Base-by-base conservation (phyloP, 2,329 filamentous ascomycete genomes). In the Geosmithia putterillii region DNA sequence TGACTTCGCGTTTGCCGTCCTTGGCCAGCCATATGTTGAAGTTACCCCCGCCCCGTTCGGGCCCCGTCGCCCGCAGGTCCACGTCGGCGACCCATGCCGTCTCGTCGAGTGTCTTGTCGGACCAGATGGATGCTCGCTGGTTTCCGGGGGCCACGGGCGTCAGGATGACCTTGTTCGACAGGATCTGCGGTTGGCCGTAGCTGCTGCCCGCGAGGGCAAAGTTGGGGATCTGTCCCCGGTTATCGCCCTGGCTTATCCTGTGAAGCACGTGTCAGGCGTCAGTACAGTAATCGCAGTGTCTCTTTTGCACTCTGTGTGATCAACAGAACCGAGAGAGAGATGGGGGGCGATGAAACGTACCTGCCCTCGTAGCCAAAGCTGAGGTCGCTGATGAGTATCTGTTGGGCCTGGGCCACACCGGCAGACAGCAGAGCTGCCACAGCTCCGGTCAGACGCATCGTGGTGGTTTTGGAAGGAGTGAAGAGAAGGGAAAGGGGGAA, bases 11-110 rank as follows among this genome's bases (percentile, higher is more conserved):
- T 51, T 76, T 66, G 25, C 84, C 83, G 47, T 85, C 74, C 52
- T 78, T 80, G 42, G 77, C 81, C 56, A 94, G 86, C 92, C 92
- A 98, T 54, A 98, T 73, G 63, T 96, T 90, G 52, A 98, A 69
- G 64, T 94, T 95, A 41, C 92, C 92, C 45, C 82, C 80, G 42
- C 81, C 87, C 52, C 86, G 73, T 57, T 96, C 92, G 49, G 83
- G 82, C 7, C 92, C 92, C 47, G 78, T 86, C 42, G 81, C 86
- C 51, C 92, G 79, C 64, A 98, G 95, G 57, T 92, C 82, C 52
- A 96, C 71, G 56, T 94, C 86, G 42, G 81, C 79, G 8, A 78
- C 74, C 88, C 88, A 98, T 60, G 81, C 73, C n/a, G 71, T 63
- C 47, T 81, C 68, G 52, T 76, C 63, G 41, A 84, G 69, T 28